Conservation (phyloP, 257 asterid genomes). For the Datura wrightii region DNA sequence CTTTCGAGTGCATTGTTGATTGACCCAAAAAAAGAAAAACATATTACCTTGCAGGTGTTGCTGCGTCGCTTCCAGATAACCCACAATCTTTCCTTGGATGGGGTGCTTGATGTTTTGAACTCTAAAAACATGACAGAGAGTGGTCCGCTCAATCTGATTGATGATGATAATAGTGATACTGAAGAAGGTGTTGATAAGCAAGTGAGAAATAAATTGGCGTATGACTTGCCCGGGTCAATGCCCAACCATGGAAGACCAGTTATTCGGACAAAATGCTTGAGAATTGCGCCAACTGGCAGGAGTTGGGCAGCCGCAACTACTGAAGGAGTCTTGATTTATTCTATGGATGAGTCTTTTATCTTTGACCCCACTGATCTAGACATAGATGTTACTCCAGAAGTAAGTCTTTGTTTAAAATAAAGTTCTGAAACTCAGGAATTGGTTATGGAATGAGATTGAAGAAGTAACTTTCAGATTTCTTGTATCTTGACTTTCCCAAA, state of each 20-base stretch:
- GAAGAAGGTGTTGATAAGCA: conserved; percentile 94
- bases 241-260: conserved; percentile 89
- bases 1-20: not conserved
- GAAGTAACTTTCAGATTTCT: not conserved
- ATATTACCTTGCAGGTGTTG: conserved; percentile 63
- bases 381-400: conserved; percentile 97
- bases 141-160: conserved; percentile 88
- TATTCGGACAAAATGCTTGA: conserved; percentile 83
- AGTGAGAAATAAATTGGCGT: conserved; percentile 60
- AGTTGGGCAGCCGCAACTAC: conserved; percentile 99
- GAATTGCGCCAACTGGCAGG: conserved; percentile 97
- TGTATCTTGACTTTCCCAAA: not conserved
- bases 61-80: conserved; percentile 86
- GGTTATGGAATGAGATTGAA: conserved; percentile 18
- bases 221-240: conserved; percentile 92
- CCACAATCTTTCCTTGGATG: conserved; percentile 84
- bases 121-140: conserved; percentile 96
- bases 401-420: conserved; percentile 36
- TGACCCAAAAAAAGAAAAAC: not conserved
- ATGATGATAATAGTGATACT: conserved; percentile 77
- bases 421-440: conserved; percentile 11
- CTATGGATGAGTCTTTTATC: conserved; percentile 92
- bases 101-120: conserved; percentile 91
- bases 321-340: conserved; percentile 87
- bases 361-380: conserved; percentile 99